Conservation (phyloP, 176 grass and related monocot species). For the Triticum dicoccoides region DNA sequence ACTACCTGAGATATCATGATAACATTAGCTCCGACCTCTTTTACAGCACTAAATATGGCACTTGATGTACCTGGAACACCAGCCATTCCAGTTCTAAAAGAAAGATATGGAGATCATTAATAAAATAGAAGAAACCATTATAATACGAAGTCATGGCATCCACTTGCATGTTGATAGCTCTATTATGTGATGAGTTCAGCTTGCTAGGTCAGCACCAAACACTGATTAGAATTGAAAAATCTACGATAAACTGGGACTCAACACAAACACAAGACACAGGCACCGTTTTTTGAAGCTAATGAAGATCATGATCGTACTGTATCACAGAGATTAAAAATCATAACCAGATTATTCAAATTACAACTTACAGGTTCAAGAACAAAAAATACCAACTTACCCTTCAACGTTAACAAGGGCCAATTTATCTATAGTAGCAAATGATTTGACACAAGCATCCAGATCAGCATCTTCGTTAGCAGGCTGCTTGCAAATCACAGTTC, state of each 20-base stretch:
- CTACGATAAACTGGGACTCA: background rate
- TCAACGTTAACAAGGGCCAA: constrained; percentile 98
- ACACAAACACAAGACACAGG: background rate
- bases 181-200: background rate
- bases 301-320: background rate
- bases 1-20: constrained; percentile 99
- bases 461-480: constrained; percentile 69
- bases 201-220: constrained; percentile 4
- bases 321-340: constrained; percentile 6
- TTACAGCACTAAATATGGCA: constrained; percentile 82
- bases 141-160: constrained; percentile 8
- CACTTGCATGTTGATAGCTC: background rate
- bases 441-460: constrained; percentile 79
- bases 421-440: constrained; percentile 95
- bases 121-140: constrained; percentile 14
- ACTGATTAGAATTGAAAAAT: background rate
- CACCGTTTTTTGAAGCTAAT: constrained; percentile 1
- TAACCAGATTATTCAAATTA: constrained; percentile 10
- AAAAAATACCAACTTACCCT: constrained; percentile 54
- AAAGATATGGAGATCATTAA: constrained; percentile 31
- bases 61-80: constrained; percentile 96
- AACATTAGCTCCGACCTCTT: constrained; percentile 98
- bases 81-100: constrained; percentile 96
- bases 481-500: constrained; percentile 83
- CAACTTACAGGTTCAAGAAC: background rate